Conservation (phyloP, 202 grass and related monocot species). For the Brachypodium distachyon region DNA sequence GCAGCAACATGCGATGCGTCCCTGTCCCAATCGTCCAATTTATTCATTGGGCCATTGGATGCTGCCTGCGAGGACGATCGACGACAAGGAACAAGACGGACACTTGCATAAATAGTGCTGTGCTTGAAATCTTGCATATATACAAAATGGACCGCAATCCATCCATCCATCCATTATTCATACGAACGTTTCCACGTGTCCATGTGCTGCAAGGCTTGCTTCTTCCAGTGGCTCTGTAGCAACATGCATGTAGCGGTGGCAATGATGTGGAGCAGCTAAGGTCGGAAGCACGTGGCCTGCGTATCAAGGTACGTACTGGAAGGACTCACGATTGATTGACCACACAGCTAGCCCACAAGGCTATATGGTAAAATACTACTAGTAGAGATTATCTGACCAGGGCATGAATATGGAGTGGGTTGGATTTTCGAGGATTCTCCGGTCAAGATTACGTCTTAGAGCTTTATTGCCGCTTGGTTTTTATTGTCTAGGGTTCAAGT, state of each 20-base stretch:
- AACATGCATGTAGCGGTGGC: background rate
- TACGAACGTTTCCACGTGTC: background rate
- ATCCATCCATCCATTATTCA: too few species aligned
- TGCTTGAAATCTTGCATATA: background rate
- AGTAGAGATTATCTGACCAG: too few species aligned
- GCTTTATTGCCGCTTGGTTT: too few species aligned
- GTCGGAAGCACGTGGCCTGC: background rate
- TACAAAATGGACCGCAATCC: background rate
- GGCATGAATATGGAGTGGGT: too few species aligned
- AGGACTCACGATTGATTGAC: too few species aligned
- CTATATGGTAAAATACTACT: too few species aligned
- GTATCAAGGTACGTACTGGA: too few species aligned
- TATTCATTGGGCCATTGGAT: background rate
- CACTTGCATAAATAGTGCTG: background rate
- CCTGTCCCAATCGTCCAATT: background rate
- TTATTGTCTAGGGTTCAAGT: too few species aligned
- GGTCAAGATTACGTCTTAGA: too few species aligned
- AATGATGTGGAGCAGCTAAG: background rate
- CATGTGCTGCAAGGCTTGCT: background rate
- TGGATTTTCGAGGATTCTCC: too few species aligned
- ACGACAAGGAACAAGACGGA: constrained; percentile 11
- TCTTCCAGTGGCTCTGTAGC: background rate
- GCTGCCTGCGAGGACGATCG: constrained; percentile 13
- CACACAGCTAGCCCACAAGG: too few species aligned
- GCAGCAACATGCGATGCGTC: constrained; percentile 11